Base-by-base conservation (phyloP, 139 green algal species). In the Chlamydomonas incerta region DNA sequence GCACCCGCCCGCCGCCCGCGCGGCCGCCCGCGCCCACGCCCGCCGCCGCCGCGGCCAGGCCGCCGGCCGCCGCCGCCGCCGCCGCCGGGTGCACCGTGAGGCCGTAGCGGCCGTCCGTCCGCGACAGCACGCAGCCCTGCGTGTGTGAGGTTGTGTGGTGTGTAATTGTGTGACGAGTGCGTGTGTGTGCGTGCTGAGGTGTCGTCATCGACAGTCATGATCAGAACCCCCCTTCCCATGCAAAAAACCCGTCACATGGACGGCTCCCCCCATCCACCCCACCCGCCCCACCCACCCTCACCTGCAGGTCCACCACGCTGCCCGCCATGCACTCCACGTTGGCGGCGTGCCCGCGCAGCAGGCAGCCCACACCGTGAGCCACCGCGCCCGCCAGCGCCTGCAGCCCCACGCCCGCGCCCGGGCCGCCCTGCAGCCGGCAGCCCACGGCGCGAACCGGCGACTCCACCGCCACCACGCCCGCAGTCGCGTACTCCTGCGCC, bases 321-420 rank as follows among this genome's bases (percentile, higher is more conserved):
- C 75, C 75, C 10, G 28, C 37, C 60, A 72, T 41, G 35, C 29
- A 46, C 75, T 82, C 75, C 75, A 82, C 35, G 60, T 82, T 82
- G 75, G 60, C 47, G 0, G 60, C 37, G 60, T 82, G 75, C 8
- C 75, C 75, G 3, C 60, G 23, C 41, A 82, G 75, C 34, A 73
- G 63, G 75, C 75, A 82, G 58, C 75, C 75, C 60, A 82, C 14
- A 3, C 34, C 75, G 60, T 20, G 35, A 26, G 73, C 34, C 2
- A 26, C 28, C 10, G 75, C 72, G 41, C 23, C 34, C 15, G 75
- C 24, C 35, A 72, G 60, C 13, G 75, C 75, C 74, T 81, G 74
- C 57, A 81, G 0, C 21, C 74, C 74, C 57, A 81, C 31, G 17
- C 70, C 57, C 23, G 74, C 23, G 3, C 74, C 74, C 57, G 57